phyloP scores from a whole-genome alignment of 805 yeast genomes.

The Candida boleticola region DNA sequence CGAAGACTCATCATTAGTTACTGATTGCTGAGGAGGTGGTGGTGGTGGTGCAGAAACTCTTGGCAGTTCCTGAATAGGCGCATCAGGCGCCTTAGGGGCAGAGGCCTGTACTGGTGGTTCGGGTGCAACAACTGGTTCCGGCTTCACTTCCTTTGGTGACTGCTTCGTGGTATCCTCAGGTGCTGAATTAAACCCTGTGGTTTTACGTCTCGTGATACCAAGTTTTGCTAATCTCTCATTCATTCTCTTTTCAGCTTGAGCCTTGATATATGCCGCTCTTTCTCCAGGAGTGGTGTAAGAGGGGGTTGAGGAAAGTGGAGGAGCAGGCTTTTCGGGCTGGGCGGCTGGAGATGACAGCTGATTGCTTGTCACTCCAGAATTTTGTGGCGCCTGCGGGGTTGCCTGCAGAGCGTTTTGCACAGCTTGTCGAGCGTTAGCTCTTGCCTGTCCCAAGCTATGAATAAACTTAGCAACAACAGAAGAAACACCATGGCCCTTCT shows the following conservation, averaged over 20 bases:
- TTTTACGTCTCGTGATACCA: conserved; percentile 55
- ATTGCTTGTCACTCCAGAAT: background rate
- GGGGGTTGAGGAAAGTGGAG: conserved; percentile 15
- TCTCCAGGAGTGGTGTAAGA: conserved; percentile 55
- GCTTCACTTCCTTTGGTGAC: conserved; percentile 1
- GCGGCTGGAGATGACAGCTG: conserved; percentile 11
- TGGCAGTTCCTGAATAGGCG: background rate
- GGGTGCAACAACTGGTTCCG: background rate
- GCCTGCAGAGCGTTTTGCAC: background rate
- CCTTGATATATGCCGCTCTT: conserved; percentile 76
- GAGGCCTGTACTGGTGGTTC: too few species aligned
- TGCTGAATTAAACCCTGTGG: background rate
- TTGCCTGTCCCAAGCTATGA: conserved; percentile 37
- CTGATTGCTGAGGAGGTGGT: background rate
- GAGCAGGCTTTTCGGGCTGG: conserved; percentile 12
- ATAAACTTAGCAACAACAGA: conserved; percentile 61
- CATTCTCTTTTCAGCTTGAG: conserved; percentile 75
- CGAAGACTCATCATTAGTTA: conserved; percentile 15
- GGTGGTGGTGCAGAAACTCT: background rate
- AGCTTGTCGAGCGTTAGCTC: too few species aligned
- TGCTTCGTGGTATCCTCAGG: background rate
- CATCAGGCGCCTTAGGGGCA: conserved; percentile 4
- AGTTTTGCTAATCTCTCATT: conserved; percentile 78
- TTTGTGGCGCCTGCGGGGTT: background rate
- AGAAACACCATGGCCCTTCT: conserved; percentile 75